Conservation (phyloP, 192 early-diverging fungal genomes). For the Gigaspora rosea region DNA sequence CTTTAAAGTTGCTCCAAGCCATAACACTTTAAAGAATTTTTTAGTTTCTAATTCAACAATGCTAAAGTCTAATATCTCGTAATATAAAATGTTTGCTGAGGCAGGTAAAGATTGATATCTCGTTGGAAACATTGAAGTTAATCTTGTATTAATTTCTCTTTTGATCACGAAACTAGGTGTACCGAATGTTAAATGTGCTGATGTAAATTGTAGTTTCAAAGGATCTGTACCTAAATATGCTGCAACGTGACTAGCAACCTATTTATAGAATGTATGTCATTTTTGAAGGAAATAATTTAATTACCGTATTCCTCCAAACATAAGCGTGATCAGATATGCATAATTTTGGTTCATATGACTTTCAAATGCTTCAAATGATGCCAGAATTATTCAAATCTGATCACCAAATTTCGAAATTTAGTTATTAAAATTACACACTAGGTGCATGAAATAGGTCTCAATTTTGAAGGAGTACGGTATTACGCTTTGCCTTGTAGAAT, state of each 20-base stretch:
- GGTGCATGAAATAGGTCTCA: too few relatives aligned
- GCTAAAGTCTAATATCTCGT: constrained; percentile 82
- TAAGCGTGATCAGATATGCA: too few relatives aligned
- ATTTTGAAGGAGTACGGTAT: background rate
- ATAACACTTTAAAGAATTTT: constrained; percentile 66
- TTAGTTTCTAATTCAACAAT: constrained; percentile 84
- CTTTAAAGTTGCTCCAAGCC: constrained; percentile 63
- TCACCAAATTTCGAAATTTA: too few relatives aligned
- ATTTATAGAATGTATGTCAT: background rate
- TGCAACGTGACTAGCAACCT: background rate
- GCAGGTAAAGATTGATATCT: constrained; percentile 28
- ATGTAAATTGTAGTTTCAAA: constrained; percentile 73
- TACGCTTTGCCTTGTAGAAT: background rate
- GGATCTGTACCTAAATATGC: constrained; percentile 36
- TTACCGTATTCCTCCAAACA: too few relatives aligned
- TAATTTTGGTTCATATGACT: too few relatives aligned
- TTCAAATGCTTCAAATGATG: too few relatives aligned
- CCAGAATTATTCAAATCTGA: too few relatives aligned
- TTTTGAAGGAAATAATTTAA: too few relatives aligned
- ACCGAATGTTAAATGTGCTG: constrained; percentile 32
- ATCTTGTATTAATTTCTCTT: constrained; percentile 33
- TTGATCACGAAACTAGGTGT: constrained; percentile 37
- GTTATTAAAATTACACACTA: too few relatives aligned
- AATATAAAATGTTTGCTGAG: constrained; percentile 60
- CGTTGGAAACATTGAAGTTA: constrained; percentile 44